A percentile compares a stretch with the other conserved stretches of the same genome.
Evolutionary conservation across 768 basidiomycete species (phyloP).

Genomic region (Tubosaeta sp.): DNA sequence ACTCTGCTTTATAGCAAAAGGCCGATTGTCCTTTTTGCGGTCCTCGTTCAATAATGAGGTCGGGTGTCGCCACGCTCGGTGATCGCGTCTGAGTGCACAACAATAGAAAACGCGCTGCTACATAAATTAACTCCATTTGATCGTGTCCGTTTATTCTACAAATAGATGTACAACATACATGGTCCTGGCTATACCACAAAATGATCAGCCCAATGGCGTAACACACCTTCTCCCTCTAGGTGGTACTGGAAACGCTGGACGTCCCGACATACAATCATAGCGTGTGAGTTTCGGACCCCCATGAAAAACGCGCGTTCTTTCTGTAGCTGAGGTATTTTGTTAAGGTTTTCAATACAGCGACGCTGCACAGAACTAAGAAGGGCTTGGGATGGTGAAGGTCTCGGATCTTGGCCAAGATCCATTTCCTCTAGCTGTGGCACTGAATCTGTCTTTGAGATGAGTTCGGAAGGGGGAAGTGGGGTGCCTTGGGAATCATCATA

Average conservation of each 20-base stretch:
- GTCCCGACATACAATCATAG: slow-evolving; percentile 66
- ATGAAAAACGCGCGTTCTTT: slow-evolving; percentile 69
- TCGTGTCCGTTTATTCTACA: too few relatives aligned
- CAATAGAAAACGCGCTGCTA: slow-evolving; percentile 11
- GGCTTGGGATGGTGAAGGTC: slow-evolving; percentile 32
- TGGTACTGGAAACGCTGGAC: slow-evolving; percentile 55
- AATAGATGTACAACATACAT: not conserved
- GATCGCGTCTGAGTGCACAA: slow-evolving; percentile 5
- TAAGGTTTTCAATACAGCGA: slow-evolving; percentile 55
- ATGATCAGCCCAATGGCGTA: slow-evolving; percentile 68
- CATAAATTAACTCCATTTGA: not conserved
- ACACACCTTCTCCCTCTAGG: slow-evolving; percentile 55
- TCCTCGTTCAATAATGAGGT: not conserved
- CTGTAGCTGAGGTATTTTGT: slow-evolving; percentile 60
- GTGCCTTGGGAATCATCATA: slow-evolving; percentile 41
- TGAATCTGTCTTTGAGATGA: not conserved
- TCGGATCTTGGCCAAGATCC: slow-evolving; percentile 1
- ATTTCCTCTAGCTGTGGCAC: not conserved
- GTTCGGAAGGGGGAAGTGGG: slow-evolving; percentile 15
- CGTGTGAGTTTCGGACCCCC: slow-evolving; percentile 62
- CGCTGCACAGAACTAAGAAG: slow-evolving; percentile 55
- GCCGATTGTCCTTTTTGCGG: slow-evolving; percentile 2
- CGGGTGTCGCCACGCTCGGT: not conserved
- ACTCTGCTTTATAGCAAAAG: slow-evolving; percentile 10
- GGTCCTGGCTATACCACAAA: slow-evolving; percentile 40